phyloP scores from a whole-genome alignment of 2,329 filamentous ascomycete species.

The Ceratocystiopsis sp. region DNA sequence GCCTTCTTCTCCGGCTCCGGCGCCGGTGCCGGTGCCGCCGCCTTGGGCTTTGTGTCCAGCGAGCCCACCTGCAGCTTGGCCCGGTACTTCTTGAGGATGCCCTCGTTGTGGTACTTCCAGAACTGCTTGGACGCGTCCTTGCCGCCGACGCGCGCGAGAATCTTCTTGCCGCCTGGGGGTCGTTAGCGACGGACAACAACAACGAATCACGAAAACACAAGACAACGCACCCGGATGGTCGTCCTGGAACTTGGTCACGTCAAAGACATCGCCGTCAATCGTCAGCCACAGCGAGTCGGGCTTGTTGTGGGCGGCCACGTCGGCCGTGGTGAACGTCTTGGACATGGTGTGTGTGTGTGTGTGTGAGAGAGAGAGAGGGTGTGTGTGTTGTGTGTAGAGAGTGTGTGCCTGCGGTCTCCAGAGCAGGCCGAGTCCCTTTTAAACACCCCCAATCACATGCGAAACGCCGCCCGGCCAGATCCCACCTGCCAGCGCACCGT shows the following conservation, averaged over 20 bases:
- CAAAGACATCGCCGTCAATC: constrained; percentile 90
- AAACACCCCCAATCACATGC: too few species aligned
- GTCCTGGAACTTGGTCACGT: constrained; percentile 75
- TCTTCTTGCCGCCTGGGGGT: constrained; percentile 41
- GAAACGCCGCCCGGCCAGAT: too few species aligned
- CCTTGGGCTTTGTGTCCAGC: constrained; percentile 67
- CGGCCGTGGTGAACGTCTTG: constrained; percentile 64
- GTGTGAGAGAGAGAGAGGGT: constrained; percentile 4
- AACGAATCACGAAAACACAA: neutral
- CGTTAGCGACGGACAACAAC: neutral
- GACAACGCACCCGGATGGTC: constrained; percentile 59
- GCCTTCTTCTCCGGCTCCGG: constrained; percentile 13
- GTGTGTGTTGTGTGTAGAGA: constrained; percentile 9
- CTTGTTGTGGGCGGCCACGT: constrained; percentile 88
- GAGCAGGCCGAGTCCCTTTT: neutral
- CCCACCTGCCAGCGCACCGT: too few species aligned
- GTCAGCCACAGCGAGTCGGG: constrained; percentile 72
- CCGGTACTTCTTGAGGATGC: constrained; percentile 76
- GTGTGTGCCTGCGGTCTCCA: neutral
- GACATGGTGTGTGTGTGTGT: constrained; percentile 46
- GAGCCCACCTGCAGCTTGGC: constrained; percentile 66
- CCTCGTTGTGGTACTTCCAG: constrained; percentile 69
- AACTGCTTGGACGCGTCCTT: constrained; percentile 53
- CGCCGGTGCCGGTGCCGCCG: constrained; percentile 31
- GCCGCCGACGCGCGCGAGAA: constrained; percentile 43